A percentile compares a stretch with the other conserved stretches of the same genome.
phyloP scores from a whole-genome alignment of 73 alveolate species.

The Blepharisma stoltei region DNA sequence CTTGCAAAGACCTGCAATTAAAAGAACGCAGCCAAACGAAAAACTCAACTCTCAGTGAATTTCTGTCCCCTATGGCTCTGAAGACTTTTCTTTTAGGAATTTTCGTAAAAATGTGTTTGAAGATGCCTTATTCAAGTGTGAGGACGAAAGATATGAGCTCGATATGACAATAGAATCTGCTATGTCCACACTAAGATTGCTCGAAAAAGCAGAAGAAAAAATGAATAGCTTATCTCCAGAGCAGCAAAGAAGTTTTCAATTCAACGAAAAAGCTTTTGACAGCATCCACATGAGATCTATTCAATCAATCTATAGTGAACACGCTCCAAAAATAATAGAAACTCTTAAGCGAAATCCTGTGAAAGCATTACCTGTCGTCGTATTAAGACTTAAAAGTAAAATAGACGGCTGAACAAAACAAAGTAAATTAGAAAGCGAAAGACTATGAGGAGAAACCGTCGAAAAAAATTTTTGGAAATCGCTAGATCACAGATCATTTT shows the following conservation, averaged over 20 bases:
- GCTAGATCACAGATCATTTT: constrained; percentile 56
- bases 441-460: constrained; percentile 47
- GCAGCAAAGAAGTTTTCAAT: not conserved
- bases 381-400: constrained; percentile 42
- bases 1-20: constrained; percentile 9
- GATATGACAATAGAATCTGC: constrained; percentile 39
- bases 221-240: constrained; percentile 1
- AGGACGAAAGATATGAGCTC: constrained; percentile 60
- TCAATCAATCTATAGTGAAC: constrained; percentile 7
- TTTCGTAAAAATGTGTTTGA: constrained; percentile 57
- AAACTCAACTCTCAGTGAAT: not conserved
- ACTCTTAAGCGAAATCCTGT: constrained; percentile 39
- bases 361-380: constrained; percentile 38
- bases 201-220: constrained; percentile 20
- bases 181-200: not conserved
- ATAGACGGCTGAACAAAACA: constrained; percentile 36
- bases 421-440: constrained; percentile 36
- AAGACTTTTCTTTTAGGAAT: constrained; percentile 46
- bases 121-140: constrained; percentile 58
- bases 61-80: constrained; percentile 47
- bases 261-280: not conserved
- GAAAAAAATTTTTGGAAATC: constrained; percentile 45
- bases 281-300: not conserved
- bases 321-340: constrained; percentile 36
- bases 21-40: not conserved